Percentiles rank a stretch among this genome's conserved stretches.
Evolutionary conservation across 345 rosid genomes (phyloP).

Genomic region (Corchorus capsularis): DNA sequence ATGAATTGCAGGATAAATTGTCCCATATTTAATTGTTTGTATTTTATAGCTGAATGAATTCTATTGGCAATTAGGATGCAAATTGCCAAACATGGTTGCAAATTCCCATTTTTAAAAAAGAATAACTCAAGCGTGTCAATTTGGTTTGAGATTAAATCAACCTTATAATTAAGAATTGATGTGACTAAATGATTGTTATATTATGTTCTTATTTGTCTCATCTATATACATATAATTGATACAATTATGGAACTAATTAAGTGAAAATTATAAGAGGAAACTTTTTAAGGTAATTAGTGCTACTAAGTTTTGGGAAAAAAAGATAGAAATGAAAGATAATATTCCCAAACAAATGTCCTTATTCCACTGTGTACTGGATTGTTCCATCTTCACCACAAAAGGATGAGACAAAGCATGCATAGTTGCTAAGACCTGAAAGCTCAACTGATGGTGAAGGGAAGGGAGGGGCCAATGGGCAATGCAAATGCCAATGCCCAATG

Average conservation of each 20-base stretch:
- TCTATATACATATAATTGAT: not conserved
- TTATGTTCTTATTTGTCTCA: not conserved
- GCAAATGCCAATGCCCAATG: not conserved
- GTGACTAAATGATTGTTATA: not conserved
- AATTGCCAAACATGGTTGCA: no score
- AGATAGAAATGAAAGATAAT: not conserved
- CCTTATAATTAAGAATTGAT: not conserved
- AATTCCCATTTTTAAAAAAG: no score
- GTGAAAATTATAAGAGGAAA: not conserved
- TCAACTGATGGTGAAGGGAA: conserved; percentile 24
- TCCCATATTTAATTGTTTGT: no score
- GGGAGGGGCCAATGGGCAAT: no score
- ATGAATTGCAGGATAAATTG: no score
- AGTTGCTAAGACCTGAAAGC: conserved; percentile 22
- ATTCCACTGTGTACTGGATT: conserved; percentile 16
- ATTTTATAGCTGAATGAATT: no score
- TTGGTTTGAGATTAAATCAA: no score
- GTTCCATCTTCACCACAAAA: conserved; percentile 25
- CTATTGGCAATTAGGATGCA: no score
- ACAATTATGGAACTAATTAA: not conserved
- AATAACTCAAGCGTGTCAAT: no score
- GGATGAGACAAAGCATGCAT: conserved; percentile 25
- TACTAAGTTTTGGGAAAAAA: not conserved
- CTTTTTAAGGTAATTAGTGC: not conserved
- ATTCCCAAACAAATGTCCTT: no score